Evolutionary conservation across 305 asterid genomes (phyloP).

Genomic region (Fraxinus latifolia): DNA sequence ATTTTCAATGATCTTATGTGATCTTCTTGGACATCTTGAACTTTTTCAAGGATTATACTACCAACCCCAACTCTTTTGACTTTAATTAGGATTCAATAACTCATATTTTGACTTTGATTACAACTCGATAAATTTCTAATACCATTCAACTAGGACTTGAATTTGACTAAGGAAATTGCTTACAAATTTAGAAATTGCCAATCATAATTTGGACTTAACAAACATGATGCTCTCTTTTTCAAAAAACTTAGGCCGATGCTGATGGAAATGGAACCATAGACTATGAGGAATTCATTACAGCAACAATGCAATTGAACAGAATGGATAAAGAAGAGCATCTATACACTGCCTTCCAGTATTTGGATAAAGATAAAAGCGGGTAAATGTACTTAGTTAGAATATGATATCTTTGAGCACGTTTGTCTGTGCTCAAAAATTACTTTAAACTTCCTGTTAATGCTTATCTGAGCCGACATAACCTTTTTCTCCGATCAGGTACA

Average conservation of each 20-base stretch:
- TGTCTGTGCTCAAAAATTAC: background rate
- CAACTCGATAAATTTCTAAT: no score
- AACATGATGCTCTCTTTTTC: background rate
- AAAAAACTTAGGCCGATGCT: constrained; percentile 66
- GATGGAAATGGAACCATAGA: constrained; percentile 97
- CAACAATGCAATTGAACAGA: constrained; percentile 95
- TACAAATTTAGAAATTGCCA: no score
- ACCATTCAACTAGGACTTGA: no score
- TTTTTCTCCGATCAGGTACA: constrained; percentile 40
- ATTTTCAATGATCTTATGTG: no score
- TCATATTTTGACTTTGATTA: no score
- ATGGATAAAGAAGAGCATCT: constrained; percentile 99
- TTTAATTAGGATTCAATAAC: no score
- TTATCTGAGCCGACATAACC: background rate
- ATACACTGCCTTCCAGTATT: constrained; percentile 93
- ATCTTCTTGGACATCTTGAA: no score
- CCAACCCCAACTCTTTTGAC: no score
- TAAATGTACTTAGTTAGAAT: constrained; percentile 13
- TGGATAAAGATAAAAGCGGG: constrained; percentile 97
- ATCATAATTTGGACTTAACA: no score
- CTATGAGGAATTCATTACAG: constrained; percentile 95
- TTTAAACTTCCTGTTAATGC: background rate
- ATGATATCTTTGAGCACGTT: background rate
- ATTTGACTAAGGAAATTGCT: no score
- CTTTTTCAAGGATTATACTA: no score